A percentile compares a stretch with the other conserved stretches of the same genome.
phyloP scores from a whole-genome alignment of 768 basidiomycete genomes.

The Suillus ampliporus region DNA sequence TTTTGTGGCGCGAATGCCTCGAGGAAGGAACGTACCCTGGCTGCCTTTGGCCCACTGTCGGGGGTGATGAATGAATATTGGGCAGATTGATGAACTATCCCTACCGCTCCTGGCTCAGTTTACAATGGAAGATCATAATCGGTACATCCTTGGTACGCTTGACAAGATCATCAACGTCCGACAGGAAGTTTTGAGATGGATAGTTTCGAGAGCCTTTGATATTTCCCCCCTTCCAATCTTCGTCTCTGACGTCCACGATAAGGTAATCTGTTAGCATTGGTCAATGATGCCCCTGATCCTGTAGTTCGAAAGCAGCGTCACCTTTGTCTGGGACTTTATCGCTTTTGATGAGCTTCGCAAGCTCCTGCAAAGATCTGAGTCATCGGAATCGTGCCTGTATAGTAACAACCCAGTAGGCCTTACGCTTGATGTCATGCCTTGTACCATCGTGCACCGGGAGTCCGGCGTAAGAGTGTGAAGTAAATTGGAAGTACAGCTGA shows the following conservation, averaged over 20 bases:
- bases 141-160: conserved; percentile 64
- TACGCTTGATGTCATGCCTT: conserved; percentile 8
- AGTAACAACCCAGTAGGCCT: not conserved
- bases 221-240: conserved; percentile 80
- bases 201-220: conserved; percentile 67
- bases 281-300: not conserved
- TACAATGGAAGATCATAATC: conserved; percentile 78
- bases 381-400: not conserved
- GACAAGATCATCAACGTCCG: conserved; percentile 62
- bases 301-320: conserved; percentile 5
- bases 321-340: conserved; percentile 57
- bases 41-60: conserved; percentile 77
- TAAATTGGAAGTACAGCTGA: not conserved
- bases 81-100: conserved; percentile 30
- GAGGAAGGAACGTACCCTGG: conserved; percentile 53
- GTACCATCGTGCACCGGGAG: conserved; percentile 1
- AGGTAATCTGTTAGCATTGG: conserved; percentile 58
- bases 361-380: conserved; percentile 52
- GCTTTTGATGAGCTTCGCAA: conserved; percentile 72
- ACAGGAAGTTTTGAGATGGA: conserved; percentile 66
- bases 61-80: conserved; percentile 13
- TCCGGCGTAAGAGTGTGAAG: not conserved
- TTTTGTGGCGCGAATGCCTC: not conserved
- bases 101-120: conserved; percentile 76
- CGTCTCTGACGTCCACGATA: conserved; percentile 86